Base-by-base conservation (phyloP, 208 protist genomes). In the Borovskyia barvae region DNA sequence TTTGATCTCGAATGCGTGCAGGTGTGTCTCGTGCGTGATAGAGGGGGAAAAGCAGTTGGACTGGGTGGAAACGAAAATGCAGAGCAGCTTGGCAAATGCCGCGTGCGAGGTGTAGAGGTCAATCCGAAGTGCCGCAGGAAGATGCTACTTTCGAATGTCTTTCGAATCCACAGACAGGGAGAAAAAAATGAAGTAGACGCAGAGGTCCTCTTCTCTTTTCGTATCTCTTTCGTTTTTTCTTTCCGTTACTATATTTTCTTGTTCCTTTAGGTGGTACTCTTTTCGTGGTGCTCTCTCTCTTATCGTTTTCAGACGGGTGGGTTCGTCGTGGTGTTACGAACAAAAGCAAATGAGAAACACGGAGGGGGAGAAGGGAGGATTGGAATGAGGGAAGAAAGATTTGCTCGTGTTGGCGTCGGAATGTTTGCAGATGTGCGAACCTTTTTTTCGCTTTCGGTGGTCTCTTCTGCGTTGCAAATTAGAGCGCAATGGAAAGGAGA, bases 271-370 rank as follows among this genome's bases (percentile, higher is more conserved):
- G 35, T 39, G 35, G 14, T 39, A 14, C 8, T 39, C 11, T 14
- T 14, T 8, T 8, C 8, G 14, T 39, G 6, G 30, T 29, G 29
- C 60, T 22, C 53, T 32, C 66, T 71, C 58, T 37, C 51, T 66
- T 55, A 35, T 67, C 9, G 15, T 67, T 50, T 59, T 17, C 35
- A 17, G 15, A 26, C 26, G 35, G 26, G 54, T 33, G 26, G 35
- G 22, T 71, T 59, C 51, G 32, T n/a, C n/a, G n/a, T n/a, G 49
- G 22, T 55, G 24, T 43, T 25, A 6, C 11, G 40, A 58, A n/a
- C 8, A 66, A 66, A 39, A 14, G 47, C 22, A 39, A 36, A 51
- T 41, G 24, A 52, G 52, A 45, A 46, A 49, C 2, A 14, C 50
- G 28, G 47, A 30, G 28, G n/a, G 35, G 53, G 12, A 56, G 28